These are phyloP conservation scores for Nowakowskiella sp. DNA, from an alignment of 192 early-diverging fungal species.

Conservation along the genomic window DNA sequence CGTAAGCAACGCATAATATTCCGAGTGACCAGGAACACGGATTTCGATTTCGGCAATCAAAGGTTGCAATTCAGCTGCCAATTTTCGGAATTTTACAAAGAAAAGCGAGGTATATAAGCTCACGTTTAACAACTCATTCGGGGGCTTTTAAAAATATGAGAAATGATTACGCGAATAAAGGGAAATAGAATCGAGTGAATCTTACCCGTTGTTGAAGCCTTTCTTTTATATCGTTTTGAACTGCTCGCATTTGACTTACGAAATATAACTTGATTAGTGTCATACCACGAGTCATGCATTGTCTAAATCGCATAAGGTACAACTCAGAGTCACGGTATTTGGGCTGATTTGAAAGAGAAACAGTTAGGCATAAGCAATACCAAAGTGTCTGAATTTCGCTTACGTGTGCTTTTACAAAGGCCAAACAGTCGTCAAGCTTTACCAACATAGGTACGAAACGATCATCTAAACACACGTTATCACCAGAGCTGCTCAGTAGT, in stretches of 20 bases:
- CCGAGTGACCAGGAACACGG: conserved; percentile 55
- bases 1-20: conserved; percentile 60
- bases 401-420: conserved; percentile 69
- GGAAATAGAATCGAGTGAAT: conserved; percentile 2
- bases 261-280: conserved; percentile 88
- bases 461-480: conserved; percentile 66
- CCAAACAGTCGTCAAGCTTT: conserved; percentile 69
- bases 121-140: not conserved
- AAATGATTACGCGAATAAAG: conserved; percentile 8
- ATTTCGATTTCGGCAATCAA: conserved; percentile 72
- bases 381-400: conserved; percentile 5
- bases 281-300: conserved; percentile 90
- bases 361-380: not conserved
- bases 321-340: conserved; percentile 82
- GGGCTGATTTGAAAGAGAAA: conserved; percentile 22
- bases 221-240: conserved; percentile 57
- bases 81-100: conserved; percentile 73
- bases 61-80: conserved; percentile 52
- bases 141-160: conserved; percentile 4
- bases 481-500: conserved; percentile 75
- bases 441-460: conserved; percentile 74
- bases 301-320: conserved; percentile 86
- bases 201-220: conserved; percentile 32
- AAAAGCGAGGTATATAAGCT: conserved; percentile 35
- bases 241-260: conserved; percentile 57